These are phyloP conservation scores for Tuber umbilicatum DNA, from an alignment of 495 filamentous ascomycete genomes.

Conservation along the genomic window DNA sequence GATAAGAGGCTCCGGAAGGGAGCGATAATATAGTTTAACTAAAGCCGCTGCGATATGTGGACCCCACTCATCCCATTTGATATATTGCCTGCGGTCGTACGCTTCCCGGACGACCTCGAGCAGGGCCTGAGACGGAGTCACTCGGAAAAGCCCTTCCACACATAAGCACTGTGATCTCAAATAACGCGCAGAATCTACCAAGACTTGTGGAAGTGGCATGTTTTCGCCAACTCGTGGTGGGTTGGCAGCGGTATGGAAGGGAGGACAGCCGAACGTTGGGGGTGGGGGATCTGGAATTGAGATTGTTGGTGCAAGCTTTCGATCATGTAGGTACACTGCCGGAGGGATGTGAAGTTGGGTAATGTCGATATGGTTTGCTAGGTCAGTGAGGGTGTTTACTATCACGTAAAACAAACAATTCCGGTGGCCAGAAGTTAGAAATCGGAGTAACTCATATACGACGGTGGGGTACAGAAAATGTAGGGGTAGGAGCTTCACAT, in stretches of 20 bases:
- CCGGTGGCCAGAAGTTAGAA: not conserved
- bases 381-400: slow-evolving; percentile 49
- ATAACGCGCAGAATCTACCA: slow-evolving; percentile 51
- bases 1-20: slow-evolving; percentile 50
- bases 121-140: slow-evolving; percentile 47
- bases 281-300: slow-evolving; percentile 49
- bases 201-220: slow-evolving; percentile 47
- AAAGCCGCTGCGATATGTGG: slow-evolving; percentile 50
- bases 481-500: slow-evolving; percentile 29
- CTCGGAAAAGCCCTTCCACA: slow-evolving; percentile 51
- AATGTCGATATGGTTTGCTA: slow-evolving; percentile 49
- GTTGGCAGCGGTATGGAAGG: slow-evolving; percentile 33
- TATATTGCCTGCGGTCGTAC: slow-evolving; percentile 51
- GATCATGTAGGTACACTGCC: slow-evolving; percentile 50
- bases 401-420: not conserved
- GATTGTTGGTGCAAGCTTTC: slow-evolving; percentile 48
- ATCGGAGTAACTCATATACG: not conserved
- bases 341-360: slow-evolving; percentile 51
- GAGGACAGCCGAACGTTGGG: slow-evolving; percentile 29
- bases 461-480: not conserved
- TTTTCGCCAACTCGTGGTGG: slow-evolving; percentile 45
- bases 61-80: slow-evolving; percentile 48
- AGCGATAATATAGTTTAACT: slow-evolving; percentile 54
- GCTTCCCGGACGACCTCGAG: slow-evolving; percentile 50
- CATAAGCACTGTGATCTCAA: slow-evolving; percentile 47